Base-by-base conservation (phyloP, 139 green algal genomes). In the Tetratostichococcus sp. region DNA sequence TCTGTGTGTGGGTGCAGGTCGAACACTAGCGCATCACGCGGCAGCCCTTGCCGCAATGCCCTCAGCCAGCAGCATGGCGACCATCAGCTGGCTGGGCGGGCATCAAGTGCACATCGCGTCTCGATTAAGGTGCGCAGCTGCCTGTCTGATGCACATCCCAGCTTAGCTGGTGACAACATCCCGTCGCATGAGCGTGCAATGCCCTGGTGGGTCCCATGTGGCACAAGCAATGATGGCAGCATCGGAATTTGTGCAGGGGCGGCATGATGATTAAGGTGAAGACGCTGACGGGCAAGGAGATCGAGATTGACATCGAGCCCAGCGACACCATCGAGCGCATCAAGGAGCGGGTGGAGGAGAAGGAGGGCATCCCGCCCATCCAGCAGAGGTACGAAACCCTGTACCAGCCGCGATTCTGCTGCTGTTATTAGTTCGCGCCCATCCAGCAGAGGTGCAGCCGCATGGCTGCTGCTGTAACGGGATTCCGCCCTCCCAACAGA, bases 261-360 rank as follows among this genome's bases (percentile, higher is more conserved):
- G 86, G 86, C 35, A 91, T 92, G 80, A 93, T 91, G 84, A 94
- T 97, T 80, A 95, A 97, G 73, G 92, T 96, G 43, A 99, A 99
- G 82, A 99, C 96, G 25, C 83, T 99, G 71, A 99, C 95, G 19
- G 96, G 96, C 58, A 99, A 99, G 79, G 96, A 99, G 87, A 98
- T 99, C 57, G 96, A 99, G 83, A 98, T 99, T 43, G 96, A 99
- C 85, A 99, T 99, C 43, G 96, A 99, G 86, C 94, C 93, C 35
- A 91, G 81, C 8, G 96, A 99, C 84, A 97, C 92, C 19, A 96
- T 99, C 76, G 91, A 97, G 83, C 82, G 96, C 34, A 98, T 99
- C 85, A 99, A 99, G 87, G 96, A 99, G 88, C 86, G 96, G 16
- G 93, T 99, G 67, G 96, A 99, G 82, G 96, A 99, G 85, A 99